Conservation (phyloP, 129 eudicot species). For the Arctium minus region DNA sequence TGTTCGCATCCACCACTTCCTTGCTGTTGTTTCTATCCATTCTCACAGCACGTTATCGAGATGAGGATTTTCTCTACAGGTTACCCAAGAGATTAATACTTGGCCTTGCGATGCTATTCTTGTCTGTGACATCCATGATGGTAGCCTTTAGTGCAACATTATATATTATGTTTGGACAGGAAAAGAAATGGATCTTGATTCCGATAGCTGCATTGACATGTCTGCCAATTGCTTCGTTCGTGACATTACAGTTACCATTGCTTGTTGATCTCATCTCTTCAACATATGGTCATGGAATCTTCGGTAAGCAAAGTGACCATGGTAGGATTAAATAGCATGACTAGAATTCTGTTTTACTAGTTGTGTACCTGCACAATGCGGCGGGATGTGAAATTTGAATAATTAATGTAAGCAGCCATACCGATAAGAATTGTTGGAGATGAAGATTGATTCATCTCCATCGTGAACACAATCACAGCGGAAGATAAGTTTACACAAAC, state of each 20-base stretch:
- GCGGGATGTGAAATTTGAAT: too few relatives aligned
- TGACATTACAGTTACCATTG: slow-evolving; percentile 2
- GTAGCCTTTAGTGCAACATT: neutral
- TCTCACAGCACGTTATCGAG: neutral
- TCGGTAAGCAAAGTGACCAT: neutral
- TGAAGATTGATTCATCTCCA: too few relatives aligned
- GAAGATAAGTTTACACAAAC: too few relatives aligned
- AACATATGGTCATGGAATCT: neutral
- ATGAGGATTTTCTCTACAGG: neutral
- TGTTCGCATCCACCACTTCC: slow-evolving; percentile 13
- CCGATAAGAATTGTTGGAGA: too few relatives aligned
- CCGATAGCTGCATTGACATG: slow-evolving; percentile 2
- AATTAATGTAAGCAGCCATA: too few relatives aligned
- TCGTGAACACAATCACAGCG: too few relatives aligned
- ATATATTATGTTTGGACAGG: slow-evolving; percentile 4
- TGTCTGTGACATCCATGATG: slow-evolving; percentile 3
- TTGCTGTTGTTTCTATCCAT: slow-evolving; percentile 3
- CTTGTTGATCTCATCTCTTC: neutral
- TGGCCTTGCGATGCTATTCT: neutral
- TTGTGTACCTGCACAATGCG: neutral
- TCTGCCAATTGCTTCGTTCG: neutral
- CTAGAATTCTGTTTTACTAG: too few relatives aligned
- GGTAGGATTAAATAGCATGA: neutral
- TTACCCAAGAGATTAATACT: neutral
- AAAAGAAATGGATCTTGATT: neutral